A percentile compares a stretch with the other conserved stretches of the same genome.
phyloP scores from a whole-genome alignment of 306 rosid genomes.

The Benincasa hispida region DNA sequence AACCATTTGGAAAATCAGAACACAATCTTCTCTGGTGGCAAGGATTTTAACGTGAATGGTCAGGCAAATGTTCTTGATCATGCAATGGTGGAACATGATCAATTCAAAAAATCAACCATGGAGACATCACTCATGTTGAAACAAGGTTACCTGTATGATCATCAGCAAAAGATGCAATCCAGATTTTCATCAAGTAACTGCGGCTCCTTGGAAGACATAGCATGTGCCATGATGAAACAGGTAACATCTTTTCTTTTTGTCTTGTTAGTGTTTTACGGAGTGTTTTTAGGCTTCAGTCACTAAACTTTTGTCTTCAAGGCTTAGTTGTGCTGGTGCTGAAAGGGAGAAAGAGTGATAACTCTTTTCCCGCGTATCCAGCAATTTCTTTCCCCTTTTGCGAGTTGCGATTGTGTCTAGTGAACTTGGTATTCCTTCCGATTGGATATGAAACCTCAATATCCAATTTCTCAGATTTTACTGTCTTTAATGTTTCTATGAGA shows the following conservation, averaged over 20 bases:
- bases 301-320: background rate
- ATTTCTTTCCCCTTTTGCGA: background rate
- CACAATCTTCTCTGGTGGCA: slow-evolving; percentile 24
- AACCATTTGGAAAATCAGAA: slow-evolving; percentile 22
- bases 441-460: background rate
- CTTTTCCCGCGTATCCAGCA: background rate
- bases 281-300: background rate
- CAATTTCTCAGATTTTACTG: background rate
- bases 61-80: slow-evolving; percentile 26
- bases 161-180: slow-evolving; percentile 33
- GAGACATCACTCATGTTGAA: slow-evolving; percentile 24
- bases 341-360: background rate
- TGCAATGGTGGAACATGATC: slow-evolving; percentile 32
- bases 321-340: background rate
- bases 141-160: slow-evolving; percentile 40
- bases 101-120: slow-evolving; percentile 20
- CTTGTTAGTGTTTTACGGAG: background rate
- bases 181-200: slow-evolving; percentile 25
- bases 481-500: background rate
- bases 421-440: background rate
- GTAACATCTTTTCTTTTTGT: slow-evolving; percentile 28
- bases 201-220: slow-evolving; percentile 77
- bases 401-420: background rate
- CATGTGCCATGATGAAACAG: slow-evolving; percentile 62
- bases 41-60: slow-evolving; percentile 22